Percentiles rank a stretch among this genome's conserved stretches.
These are phyloP conservation scores for Dysphania ambrosioides DNA, from an alignment of 148 eudicot genomes.

Conservation along the genomic window DNA sequence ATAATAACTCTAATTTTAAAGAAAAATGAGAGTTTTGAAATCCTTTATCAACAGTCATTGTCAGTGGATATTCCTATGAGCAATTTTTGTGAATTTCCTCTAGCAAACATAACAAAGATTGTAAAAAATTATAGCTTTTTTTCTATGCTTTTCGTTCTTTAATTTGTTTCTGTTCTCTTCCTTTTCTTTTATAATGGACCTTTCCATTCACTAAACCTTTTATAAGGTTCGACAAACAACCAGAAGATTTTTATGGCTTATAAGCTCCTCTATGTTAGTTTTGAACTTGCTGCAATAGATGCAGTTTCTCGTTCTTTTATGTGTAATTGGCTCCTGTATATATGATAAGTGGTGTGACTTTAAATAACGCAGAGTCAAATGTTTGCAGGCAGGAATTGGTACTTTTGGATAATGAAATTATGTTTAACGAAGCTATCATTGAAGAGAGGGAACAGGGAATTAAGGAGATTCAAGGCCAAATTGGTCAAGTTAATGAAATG, in stretches of 20 bases:
- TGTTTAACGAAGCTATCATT: slow-evolving; percentile 63
- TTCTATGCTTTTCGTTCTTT: background rate
- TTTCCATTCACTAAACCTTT: background rate
- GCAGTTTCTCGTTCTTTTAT: background rate
- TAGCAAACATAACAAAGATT: background rate
- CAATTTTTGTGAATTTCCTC: background rate
- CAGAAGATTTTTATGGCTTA: background rate
- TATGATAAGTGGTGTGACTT: background rate
- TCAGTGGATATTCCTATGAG: background rate
- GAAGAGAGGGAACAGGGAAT: slow-evolving; percentile 75
- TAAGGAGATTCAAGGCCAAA: slow-evolving; percentile 61
- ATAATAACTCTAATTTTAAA: background rate
- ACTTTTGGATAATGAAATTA: slow-evolving; percentile 64
- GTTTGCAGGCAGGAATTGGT: slow-evolving; percentile 58
- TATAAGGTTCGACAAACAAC: background rate
- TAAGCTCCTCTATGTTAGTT: background rate
- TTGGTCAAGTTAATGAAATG: slow-evolving; percentile 70
- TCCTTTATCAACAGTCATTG: background rate
- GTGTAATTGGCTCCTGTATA: background rate
- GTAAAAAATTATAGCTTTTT: background rate
- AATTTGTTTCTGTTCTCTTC: background rate
- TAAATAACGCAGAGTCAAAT: background rate
- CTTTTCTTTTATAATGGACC: background rate
- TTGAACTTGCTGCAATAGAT: background rate
- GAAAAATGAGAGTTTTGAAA: background rate